A percentile compares a stretch with the other conserved stretches of the same genome.
Conservation (phyloP, 163 green algal species). For the Prototheca wickerhamii region DNA sequence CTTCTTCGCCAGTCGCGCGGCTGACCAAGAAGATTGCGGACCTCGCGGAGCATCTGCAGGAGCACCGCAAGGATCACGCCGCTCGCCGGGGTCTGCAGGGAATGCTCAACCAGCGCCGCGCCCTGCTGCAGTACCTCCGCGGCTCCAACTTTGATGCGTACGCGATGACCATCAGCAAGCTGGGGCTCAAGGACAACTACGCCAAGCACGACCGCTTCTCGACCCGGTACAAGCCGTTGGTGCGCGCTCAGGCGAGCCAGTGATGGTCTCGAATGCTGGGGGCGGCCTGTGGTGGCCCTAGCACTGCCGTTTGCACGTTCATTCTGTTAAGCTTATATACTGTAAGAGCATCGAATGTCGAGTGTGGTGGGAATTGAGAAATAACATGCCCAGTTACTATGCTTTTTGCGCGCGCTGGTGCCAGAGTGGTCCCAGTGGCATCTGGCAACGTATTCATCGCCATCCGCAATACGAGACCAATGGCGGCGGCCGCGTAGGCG, state of each 20-base stretch:
- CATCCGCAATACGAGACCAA: too few species aligned
- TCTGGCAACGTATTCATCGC: too few species aligned
- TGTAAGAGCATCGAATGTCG: too few species aligned
- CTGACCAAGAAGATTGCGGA: constrained; percentile 37
- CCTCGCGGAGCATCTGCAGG: constrained; percentile 33
- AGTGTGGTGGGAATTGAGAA: too few species aligned
- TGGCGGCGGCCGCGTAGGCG: too few species aligned
- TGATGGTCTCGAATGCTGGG: background rate
- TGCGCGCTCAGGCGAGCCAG: too few species aligned
- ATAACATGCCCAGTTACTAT: too few species aligned
- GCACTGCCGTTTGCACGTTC: too few species aligned
- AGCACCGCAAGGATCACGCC: constrained; percentile 44
- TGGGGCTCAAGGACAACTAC: constrained; percentile 68
- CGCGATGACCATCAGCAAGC: constrained; percentile 42
- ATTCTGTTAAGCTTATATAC: too few species aligned
- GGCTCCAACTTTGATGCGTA: constrained; percentile 61
- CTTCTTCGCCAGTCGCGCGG: constrained; percentile 30
- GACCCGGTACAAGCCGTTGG: constrained; percentile 7
- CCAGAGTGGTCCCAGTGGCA: too few species aligned
- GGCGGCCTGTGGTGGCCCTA: too few species aligned
- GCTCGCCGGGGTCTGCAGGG: constrained; percentile 40
- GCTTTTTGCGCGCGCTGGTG: too few species aligned
- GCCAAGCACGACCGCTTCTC: constrained; percentile 16
- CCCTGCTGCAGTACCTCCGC: constrained; percentile 64
- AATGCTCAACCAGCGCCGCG: constrained; percentile 55